Conservation (phyloP, 2,329 filamentous ascomycete species). For the Fusarium nelsonii region DNA sequence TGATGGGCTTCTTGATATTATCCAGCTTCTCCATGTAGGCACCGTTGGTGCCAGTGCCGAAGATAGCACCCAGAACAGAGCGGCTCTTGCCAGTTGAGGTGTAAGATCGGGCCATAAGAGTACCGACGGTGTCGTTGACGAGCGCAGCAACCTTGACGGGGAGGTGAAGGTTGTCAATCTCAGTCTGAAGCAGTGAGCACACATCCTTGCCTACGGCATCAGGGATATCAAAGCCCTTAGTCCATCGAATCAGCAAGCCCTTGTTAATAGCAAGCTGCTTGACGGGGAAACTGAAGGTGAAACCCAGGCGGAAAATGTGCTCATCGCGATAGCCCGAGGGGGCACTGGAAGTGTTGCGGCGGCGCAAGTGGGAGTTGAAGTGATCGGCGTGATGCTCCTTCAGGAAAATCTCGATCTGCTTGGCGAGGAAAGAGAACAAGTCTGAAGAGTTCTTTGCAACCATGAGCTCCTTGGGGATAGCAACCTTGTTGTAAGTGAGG, state of each 20-base stretch:
- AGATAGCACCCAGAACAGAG: conserved; percentile 94
- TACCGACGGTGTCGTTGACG: conserved; percentile 98
- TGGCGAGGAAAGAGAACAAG: conserved; percentile 91
- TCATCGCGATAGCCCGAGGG: conserved; percentile 74
- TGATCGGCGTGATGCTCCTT: conserved; percentile 88
- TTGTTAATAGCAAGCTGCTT: conserved; percentile 96
- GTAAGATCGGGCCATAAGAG: conserved; percentile 97
- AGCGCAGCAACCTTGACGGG: conserved; percentile 95
- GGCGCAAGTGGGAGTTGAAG: conserved; percentile 77
- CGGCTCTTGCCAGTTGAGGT: conserved; percentile 88
- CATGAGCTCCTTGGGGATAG: conserved; percentile 93
- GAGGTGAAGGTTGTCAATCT: conserved; percentile 87
- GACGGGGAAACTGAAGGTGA: conserved; percentile 98
- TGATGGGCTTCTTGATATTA: conserved; percentile 83
- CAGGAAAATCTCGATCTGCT: conserved; percentile 91
- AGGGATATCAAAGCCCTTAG: conserved; percentile 97
- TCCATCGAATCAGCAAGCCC: conserved; percentile 95
- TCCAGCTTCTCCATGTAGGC: conserved; percentile 94
- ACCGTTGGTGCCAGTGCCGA: conserved; percentile 96
- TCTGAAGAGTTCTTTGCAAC: conserved; percentile 85
- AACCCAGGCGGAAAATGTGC: conserved; percentile 92
- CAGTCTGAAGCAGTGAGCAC: conserved; percentile 86
- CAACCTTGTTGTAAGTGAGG: conserved; percentile 90
- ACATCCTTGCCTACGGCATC: conserved; percentile 96
- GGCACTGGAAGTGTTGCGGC: conserved; percentile 71